Base-by-base conservation (phyloP, 345 rosid species). In the Brassica incana region DNA sequence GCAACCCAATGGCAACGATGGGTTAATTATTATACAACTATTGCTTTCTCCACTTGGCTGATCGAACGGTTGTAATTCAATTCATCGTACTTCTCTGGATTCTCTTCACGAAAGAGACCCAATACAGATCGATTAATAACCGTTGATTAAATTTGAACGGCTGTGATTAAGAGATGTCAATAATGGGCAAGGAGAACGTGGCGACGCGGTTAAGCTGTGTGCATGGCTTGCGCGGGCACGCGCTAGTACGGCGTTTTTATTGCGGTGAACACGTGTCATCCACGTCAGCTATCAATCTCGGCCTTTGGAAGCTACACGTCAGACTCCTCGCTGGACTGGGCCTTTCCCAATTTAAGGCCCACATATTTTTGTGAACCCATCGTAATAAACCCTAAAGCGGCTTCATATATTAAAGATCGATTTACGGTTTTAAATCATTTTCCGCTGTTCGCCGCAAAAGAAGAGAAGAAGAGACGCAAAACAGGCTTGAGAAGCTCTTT, bases 151-250 rank as follows among this genome's bases (percentile, higher is more conserved):
- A 2, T 71, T 82, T 77, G 0, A 71, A 33, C 69, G 69, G 69
- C 6, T 36, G n/a, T 36, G 7, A 38, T 66, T 8, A 36, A 0
- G 6, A 0, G 69, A 38, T 2, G 61, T 25, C 25, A 5, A 3
- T 67, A 9, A 67, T 58, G 30, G 36, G 77, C 0, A 1, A n/a
- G n/a, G 36, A 69, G 69, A 86, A 87, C 88, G 88, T 79, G 87
- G 76, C 65, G 59, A 71, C 90, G 85, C 85, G 84, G 80, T 83
- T 67, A 40, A 30, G 60, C 59, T 82, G 88, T 84, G 83, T 80
- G 90, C 69, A 79, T 61, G 2, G 65, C 78, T 72, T 32, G 29
- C 20, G 86, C 78, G 32, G 74, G 25, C 90, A 81, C 90, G 65
- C 84, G 87, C 74, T 27, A 10, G 2, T 18, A 14, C 0, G 3